Evolutionary conservation across 2,329 filamentous ascomycete genomes (phyloP), one percentile per base, ranked within the genome.

Genomic region (Calonectria hongkongensis): DNA sequence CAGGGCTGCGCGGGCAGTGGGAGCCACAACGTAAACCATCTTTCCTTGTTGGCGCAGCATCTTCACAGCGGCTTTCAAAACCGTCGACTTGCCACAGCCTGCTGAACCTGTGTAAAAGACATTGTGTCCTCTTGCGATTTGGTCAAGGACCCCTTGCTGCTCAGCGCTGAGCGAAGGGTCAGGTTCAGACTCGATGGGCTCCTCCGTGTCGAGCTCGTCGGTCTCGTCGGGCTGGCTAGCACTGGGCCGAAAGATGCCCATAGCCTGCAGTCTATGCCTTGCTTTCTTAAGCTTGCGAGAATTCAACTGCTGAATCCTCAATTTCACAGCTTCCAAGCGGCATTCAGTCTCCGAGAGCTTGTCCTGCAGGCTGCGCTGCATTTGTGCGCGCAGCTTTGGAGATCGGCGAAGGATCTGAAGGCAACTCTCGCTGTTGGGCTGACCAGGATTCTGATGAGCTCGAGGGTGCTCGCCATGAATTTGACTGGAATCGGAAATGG

Each of bases 61-160:
- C 27, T 58, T 28, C 0, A 80, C 75, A 0, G 78, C 78, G 6
- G 75, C 75, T 30, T 77, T 78, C 1, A 82, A 41, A 1, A 79
- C 79, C 2, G 79, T 81, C 0, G 80, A 82, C 21, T 82, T 82
- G 5, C 80, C 81, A 5, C 73, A 80, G 0, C 91, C 91, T 16
- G 91, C 92, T 0, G 89, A 90, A 10, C 92, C 91, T 0, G 91
- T 93, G 75, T 90, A 93, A 78, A 93, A 93, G 12, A 93, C 89
- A 67, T 93, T 93, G 2, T 78, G 73, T 0, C 90, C 89, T 3
- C 81, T 82, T 4, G 86, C 71, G 30, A 92, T 90, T 0, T 89
- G 81, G 1, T 90, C 82, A 18, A 82, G 33, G 1, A 82, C 45
- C 1, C 62, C 30, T 36, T 78, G 71, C n/a, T 82, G 79, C 63